Percentiles rank a stretch among this genome's conserved stretches.
phyloP scores from a whole-genome alignment of 306 rosid genomes.

The Castanea sativa region DNA sequence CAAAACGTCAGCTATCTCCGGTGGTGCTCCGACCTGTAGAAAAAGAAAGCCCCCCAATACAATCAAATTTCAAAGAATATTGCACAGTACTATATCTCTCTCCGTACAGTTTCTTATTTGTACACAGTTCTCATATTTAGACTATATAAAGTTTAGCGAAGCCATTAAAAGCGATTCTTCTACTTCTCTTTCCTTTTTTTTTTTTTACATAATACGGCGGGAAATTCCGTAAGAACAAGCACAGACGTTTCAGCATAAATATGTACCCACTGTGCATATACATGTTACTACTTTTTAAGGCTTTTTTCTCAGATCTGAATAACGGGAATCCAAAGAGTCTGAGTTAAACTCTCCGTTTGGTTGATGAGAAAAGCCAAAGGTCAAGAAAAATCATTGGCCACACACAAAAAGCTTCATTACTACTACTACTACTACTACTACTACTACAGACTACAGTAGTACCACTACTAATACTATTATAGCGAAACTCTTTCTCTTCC shows the following conservation, averaged over 20 bases:
- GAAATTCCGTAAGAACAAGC: not conserved
- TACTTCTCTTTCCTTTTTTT: not conserved
- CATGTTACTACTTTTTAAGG: too few relatives aligned
- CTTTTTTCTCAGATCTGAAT: not conserved
- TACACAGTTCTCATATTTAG: too few relatives aligned
- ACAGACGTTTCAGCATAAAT: not conserved
- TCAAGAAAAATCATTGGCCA: not conserved
- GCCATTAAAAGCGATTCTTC: not conserved
- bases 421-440: too few relatives aligned
- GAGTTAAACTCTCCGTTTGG: not conserved
- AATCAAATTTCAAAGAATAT: not conserved
- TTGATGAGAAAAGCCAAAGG: not conserved
- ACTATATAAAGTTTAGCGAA: not conserved
- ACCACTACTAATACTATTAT: not conserved
- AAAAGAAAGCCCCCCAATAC: not conserved
- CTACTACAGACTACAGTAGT: too few relatives aligned
- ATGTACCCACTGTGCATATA: too few relatives aligned
- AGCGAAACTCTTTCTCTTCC: not conserved
- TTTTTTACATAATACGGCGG: not conserved
- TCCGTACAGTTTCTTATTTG: not conserved
- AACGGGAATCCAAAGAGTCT: not conserved
- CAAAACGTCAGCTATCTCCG: slow-evolving; percentile 45
- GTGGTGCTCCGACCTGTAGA: slow-evolving; percentile 71
- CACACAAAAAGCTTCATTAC: not conserved
- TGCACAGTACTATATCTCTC: not conserved